Base-by-base conservation (phyloP, 2,329 filamentous ascomycete species). In the Hawksworthiomyces lignivorus region DNA sequence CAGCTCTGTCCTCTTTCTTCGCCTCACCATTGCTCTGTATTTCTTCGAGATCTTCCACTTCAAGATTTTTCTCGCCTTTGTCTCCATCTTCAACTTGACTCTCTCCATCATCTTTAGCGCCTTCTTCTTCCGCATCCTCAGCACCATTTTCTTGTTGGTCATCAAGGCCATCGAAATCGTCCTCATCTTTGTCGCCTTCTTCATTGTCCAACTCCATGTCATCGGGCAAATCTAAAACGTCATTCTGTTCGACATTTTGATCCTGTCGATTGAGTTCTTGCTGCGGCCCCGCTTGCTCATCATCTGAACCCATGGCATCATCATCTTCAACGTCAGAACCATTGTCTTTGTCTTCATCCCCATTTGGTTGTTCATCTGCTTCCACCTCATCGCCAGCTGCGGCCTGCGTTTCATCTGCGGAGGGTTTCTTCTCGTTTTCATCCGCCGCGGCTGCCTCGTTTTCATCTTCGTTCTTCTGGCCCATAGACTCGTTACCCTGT, bases 161-260 rank as follows among this genome's bases (percentile, higher is more conserved):
- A 43, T 80, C 75, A 36, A 83, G 57, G 15, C 73, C 70, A 48
- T 80, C 75, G 28, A 71, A 71, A 12, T 71, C 73, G 11, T 66
- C 64, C 22, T 64, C 67, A 5, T 74, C 74, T n/a, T 73, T 69
- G 21, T 75, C 68, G 24, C 77, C 74, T 21, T 85, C 82, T 49
- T 90, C 83, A 42, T 94, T 74, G 43, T 94, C 82, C 69, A 96
- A 73, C 44, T 94, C 81, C 71, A 96, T 83, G 50, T 95, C 87
- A 31, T 95, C 88, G 0, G 88, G 88, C 18, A 95, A 69, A 34
- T 89, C 87, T 46, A 95, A 69, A 3, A 82, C 80, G 46, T 94
- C 81, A 52, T 87, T 82, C 57, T 95, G 83, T 52, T 90, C 77
- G 2, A 86, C 77, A 53, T 90, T 82, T 39, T 87, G 82, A 46